phyloP scores from a whole-genome alignment of 2,329 filamentous ascomycete genomes.

The Fusarium sublunatum region DNA sequence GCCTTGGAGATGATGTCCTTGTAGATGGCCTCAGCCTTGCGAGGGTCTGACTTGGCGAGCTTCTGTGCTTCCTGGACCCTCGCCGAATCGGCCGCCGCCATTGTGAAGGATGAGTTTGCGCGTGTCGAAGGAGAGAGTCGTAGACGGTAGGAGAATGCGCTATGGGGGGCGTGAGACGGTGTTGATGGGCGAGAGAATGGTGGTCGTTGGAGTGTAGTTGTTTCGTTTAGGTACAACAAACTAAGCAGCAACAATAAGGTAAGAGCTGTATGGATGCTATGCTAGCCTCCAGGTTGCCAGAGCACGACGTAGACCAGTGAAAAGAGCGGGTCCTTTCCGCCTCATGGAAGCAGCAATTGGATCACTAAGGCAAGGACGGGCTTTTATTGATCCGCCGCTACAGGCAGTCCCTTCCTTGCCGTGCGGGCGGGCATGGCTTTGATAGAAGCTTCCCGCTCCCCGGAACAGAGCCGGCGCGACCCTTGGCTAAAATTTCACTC shows the following conservation, averaged over 20 bases:
- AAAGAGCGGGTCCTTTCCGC: constrained; percentile 35
- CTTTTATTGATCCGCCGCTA: constrained; percentile 48
- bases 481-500: constrained; percentile 49
- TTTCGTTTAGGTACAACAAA: constrained; percentile 25
- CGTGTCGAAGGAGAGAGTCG: constrained; percentile 13
- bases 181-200: constrained; percentile 10
- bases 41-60: constrained; percentile 81
- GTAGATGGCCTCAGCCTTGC: constrained; percentile 87
- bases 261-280: no score
- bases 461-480: constrained; percentile 42
- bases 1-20: constrained; percentile 89
- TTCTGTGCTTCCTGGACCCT: constrained; percentile 90
- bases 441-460: constrained; percentile 37
- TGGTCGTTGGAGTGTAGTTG: constrained; percentile 34
- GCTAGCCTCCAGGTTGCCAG: constrained; percentile 52
- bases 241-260: no score
- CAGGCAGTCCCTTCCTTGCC: not conserved
- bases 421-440: not conserved
- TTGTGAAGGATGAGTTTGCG: constrained; percentile 48
- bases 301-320: constrained; percentile 49
- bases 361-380: constrained; percentile 32
- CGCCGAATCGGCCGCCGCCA: constrained; percentile 69
- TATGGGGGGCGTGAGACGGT: constrained; percentile 2
- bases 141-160: constrained; percentile 6
- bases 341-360: constrained; percentile 26